Evolutionary conservation across 2,329 filamentous ascomycete genomes (phyloP).

Genomic region (Aspergillus ibericus): DNA sequence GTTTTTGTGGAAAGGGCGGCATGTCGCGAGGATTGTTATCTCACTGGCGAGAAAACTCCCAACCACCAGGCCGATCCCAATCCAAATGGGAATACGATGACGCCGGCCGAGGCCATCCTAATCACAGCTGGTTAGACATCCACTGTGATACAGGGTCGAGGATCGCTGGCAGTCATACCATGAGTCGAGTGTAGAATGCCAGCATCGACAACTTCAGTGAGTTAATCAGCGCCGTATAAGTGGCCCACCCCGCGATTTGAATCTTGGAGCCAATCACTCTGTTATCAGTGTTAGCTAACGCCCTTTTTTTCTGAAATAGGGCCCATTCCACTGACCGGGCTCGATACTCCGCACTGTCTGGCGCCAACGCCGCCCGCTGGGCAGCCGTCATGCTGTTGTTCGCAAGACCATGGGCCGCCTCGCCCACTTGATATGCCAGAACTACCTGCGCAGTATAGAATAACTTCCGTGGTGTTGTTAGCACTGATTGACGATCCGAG

Average conservation of each 20-base stretch:
- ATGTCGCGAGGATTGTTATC: constrained; percentile 51
- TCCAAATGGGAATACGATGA: constrained; percentile 42
- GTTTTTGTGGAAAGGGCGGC: constrained; percentile 52
- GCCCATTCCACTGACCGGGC: constrained; percentile 24
- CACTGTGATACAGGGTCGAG: not conserved
- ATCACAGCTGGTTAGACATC: not conserved
- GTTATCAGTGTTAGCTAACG: not conserved
- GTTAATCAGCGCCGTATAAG: constrained; percentile 52
- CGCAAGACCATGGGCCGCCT: constrained; percentile 50
- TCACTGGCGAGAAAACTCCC: constrained; percentile 49
- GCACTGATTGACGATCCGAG: not conserved
- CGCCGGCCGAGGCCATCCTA: constrained; percentile 26
- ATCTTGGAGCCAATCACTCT: constrained; percentile 54
- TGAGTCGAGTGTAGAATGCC: constrained; percentile 56
- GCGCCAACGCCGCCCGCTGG: constrained; percentile 46
- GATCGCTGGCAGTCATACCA: constrained; percentile 22
- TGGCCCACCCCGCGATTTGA: constrained; percentile 53
- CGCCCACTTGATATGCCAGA: constrained; percentile 50
- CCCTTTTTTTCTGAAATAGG: not conserved
- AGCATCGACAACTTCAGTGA: constrained; percentile 55
- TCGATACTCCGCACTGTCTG: constrained; percentile 45
- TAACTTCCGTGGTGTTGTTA: constrained; percentile 33
- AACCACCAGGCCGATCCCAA: constrained; percentile 51
- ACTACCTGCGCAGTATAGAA: constrained; percentile 52
- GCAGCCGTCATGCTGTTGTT: constrained; percentile 57